Evolutionary conservation across 495 filamentous ascomycete species (phyloP).

Genomic region (Penicillium verhagenii): DNA sequence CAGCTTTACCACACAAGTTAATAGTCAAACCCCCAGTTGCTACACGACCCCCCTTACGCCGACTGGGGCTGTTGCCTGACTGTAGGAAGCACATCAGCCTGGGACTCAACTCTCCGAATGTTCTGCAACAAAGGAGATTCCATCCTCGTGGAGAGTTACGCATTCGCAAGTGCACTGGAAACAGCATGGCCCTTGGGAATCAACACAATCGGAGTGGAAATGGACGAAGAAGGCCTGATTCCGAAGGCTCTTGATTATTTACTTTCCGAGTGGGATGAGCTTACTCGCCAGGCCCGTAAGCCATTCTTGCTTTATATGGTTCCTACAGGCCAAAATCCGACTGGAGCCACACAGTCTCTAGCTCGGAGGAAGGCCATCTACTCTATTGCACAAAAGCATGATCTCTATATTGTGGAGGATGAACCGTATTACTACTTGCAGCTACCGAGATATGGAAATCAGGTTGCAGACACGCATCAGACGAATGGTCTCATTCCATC

Average conservation of each 20-base stretch:
- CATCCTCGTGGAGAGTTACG: conserved; percentile 81
- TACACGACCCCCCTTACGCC: conserved; percentile 67
- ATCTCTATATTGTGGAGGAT: conserved; percentile 87
- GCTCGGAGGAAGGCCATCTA: conserved; percentile 71
- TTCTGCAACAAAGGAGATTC: conserved; percentile 64
- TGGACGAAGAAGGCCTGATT: conserved; percentile 77
- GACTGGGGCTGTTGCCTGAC: conserved; percentile 81
- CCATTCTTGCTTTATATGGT: conserved; percentile 62
- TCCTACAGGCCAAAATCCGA: conserved; percentile 84
- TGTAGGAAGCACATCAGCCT: conserved; percentile 72
- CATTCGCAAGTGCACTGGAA: conserved; percentile 80
- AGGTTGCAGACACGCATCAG: background rate
- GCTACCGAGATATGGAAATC: background rate
- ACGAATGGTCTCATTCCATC: conserved; percentile 21
- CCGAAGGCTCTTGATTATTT: conserved; percentile 64
- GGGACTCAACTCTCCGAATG: conserved; percentile 77
- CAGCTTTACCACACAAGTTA: background rate
- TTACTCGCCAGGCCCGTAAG: conserved; percentile 53
- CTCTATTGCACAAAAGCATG: conserved; percentile 72
- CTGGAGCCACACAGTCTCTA: conserved; percentile 75
- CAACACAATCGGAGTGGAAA: conserved; percentile 27
- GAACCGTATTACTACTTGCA: conserved; percentile 71
- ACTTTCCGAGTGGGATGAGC: conserved; percentile 64
- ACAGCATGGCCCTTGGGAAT: conserved; percentile 43
- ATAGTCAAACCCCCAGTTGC: background rate